Evolutionary conservation across 805 yeast genomes (phyloP).

Genomic region (Yarrowia phangngaensis): DNA sequence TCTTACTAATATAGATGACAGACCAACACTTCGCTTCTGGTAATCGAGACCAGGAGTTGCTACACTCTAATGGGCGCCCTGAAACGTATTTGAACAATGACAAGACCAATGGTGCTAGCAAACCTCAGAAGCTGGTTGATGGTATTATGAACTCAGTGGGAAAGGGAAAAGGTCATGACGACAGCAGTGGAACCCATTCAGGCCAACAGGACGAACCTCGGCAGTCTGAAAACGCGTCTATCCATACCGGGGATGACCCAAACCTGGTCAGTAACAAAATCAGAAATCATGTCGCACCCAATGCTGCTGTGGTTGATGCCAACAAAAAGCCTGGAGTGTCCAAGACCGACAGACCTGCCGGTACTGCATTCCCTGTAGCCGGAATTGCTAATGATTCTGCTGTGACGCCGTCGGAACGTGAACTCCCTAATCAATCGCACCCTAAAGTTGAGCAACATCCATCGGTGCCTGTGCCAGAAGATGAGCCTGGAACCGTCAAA

Average conservation of each 20-base stretch:
- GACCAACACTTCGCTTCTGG: slow-evolving; percentile 27
- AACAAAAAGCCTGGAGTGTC: slow-evolving; percentile 35
- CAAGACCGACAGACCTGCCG: slow-evolving; percentile 33
- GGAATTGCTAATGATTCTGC: slow-evolving; percentile 34
- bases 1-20: slow-evolving; percentile 14
- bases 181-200: background rate
- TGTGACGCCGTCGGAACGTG: too few species aligned
- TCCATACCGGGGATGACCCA: slow-evolving; percentile 24
- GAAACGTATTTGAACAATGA: slow-evolving; percentile 16
- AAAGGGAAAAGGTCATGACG: background rate
- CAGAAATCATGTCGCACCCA: slow-evolving; percentile 16
- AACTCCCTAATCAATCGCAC: too few species aligned
- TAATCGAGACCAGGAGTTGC: slow-evolving; percentile 15
- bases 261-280: slow-evolving; percentile 22
- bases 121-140: slow-evolving; percentile 11
- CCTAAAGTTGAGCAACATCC: too few species aligned
- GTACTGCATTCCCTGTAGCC: slow-evolving; percentile 37
- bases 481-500: slow-evolving; percentile 24
- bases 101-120: slow-evolving; percentile 4
- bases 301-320: slow-evolving; percentile 36
- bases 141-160: slow-evolving; percentile 11
- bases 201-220: background rate
- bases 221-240: background rate
- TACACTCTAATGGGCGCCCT: slow-evolving; percentile 17
- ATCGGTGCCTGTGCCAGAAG: too few species aligned